Evolutionary conservation across 306 rosid species (phyloP).

Genomic region (Vachellia pachyceras): DNA sequence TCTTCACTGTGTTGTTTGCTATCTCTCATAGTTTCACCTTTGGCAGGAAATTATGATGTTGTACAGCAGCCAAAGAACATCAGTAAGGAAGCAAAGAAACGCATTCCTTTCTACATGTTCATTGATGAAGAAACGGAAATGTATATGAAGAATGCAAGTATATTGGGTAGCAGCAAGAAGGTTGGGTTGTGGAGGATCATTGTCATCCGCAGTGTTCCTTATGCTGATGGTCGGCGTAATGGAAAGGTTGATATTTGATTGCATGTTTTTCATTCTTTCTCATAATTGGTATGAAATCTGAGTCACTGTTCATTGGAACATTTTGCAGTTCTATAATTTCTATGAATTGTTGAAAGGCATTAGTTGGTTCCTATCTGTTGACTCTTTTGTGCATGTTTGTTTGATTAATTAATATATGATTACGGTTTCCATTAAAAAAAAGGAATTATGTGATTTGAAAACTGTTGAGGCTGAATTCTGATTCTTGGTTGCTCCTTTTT

Average conservation of each 20-base stretch:
- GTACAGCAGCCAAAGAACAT: constrained; percentile 90
- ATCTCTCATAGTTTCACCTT: constrained; percentile 44
- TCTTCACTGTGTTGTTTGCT: constrained; percentile 27
- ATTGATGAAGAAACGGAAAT: constrained; percentile 89
- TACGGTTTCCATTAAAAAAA: not conserved
- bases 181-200: constrained; percentile 95
- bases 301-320: constrained; percentile 4
- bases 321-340: constrained; percentile 7
- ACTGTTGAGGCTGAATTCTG: constrained; percentile 19
- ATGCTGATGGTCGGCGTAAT: constrained; percentile 87
- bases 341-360: not conserved
- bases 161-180: constrained; percentile 66
- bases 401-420: not conserved
- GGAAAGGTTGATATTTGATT: constrained; percentile 88
- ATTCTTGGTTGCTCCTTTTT: constrained; percentile 16
- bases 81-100: constrained; percentile 66
- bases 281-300: constrained; percentile 6
- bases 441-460: constrained; percentile 9
- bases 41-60: constrained; percentile 91
- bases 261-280: constrained; percentile 14
- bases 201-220: constrained; percentile 78
- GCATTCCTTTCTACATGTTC: constrained; percentile 87
- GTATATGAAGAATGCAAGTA: constrained; percentile 78
- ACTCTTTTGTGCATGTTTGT: not conserved
- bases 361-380: not conserved